These are phyloP conservation scores for Phalaenopsis equestris DNA, from an alignment of 106 monocot species.

Conservation along the genomic window DNA sequence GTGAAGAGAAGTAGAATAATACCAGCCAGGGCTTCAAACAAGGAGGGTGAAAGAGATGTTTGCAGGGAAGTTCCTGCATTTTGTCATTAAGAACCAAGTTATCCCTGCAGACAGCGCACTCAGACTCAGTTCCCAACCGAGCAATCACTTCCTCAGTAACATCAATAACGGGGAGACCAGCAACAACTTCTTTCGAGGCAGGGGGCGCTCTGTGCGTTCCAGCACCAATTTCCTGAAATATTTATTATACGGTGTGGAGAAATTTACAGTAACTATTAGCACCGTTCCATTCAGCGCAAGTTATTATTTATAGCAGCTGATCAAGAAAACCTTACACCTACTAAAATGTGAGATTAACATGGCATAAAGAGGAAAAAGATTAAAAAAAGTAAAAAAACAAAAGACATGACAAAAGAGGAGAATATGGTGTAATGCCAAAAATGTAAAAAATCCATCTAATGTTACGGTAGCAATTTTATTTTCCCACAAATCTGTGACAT, in stretches of 20 bases:
- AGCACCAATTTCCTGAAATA: slow-evolving; percentile 56
- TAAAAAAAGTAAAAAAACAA: no score
- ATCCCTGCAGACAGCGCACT: slow-evolving; percentile 91
- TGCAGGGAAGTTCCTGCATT: slow-evolving; percentile 98
- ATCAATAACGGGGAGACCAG: slow-evolving; percentile 66
- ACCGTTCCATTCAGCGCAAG: no score
- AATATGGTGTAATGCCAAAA: no score
- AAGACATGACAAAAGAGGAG: no score
- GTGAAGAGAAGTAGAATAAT: slow-evolving; percentile 1
- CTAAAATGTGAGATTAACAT: no score
- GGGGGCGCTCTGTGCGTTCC: slow-evolving; percentile 66
- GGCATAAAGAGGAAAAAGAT: no score
- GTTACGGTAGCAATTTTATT: no score
- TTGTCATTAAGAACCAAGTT: slow-evolving; percentile 71
- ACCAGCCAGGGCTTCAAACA: slow-evolving; percentile 99
- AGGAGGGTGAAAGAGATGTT: slow-evolving; percentile 89
- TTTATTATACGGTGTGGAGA: not conserved
- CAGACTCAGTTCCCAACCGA: slow-evolving; percentile 66
- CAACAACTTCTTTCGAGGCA: slow-evolving; percentile 91
- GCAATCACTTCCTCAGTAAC: slow-evolving; percentile 64
- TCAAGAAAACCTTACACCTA: no score
- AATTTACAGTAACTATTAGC: no score
- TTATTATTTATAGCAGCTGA: no score
- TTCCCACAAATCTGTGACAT: no score
- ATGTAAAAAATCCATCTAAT: no score